phyloP scores from a whole-genome alignment of 148 eudicot genomes.

The Amaranthus hypochondriacus region DNA sequence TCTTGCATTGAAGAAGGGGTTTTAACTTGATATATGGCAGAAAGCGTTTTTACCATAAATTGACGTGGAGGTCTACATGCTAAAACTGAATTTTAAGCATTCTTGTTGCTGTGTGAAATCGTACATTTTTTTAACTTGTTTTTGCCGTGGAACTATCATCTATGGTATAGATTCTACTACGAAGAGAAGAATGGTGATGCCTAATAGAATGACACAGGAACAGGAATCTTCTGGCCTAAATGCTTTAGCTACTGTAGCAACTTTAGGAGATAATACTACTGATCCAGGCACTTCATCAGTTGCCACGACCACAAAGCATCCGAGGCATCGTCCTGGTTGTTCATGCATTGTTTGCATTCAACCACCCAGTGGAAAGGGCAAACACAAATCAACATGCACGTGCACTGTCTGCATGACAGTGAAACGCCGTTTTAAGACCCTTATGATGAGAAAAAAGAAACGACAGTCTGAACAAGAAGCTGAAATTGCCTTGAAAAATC shows the following conservation, averaged over 20 bases:
- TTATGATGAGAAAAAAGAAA: constrained; percentile 70
- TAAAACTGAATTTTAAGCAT: background rate
- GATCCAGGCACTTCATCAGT: constrained; percentile 42
- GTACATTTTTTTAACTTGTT: constrained; percentile 1
- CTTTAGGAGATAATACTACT: constrained; percentile 33
- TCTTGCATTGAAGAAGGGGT: background rate
- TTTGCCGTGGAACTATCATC: constrained; percentile 1
- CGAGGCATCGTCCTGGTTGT: constrained; percentile 76
- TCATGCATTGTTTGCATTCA: constrained; percentile 80
- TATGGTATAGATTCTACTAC: constrained; percentile 40
- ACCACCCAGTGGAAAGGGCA: constrained; percentile 80
- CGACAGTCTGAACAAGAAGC: constrained; percentile 63
- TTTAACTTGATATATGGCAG: background rate
- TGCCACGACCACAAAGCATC: constrained; percentile 73
- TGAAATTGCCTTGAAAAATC: constrained; percentile 48
- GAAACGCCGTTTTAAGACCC: constrained; percentile 71
- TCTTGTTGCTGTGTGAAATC: background rate
- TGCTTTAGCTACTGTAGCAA: constrained; percentile 43
- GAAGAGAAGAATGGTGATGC: constrained; percentile 38
- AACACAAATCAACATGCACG: constrained; percentile 64
- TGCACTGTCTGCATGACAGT: constrained; percentile 77
- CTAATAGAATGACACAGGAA: constrained; percentile 37
- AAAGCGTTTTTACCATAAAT: background rate
- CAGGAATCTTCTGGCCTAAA: constrained; percentile 43
- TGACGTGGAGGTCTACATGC: background rate